Conservation (phyloP, 1,139 yeast genomes). For the Sugiyamaella neomexicana region DNA sequence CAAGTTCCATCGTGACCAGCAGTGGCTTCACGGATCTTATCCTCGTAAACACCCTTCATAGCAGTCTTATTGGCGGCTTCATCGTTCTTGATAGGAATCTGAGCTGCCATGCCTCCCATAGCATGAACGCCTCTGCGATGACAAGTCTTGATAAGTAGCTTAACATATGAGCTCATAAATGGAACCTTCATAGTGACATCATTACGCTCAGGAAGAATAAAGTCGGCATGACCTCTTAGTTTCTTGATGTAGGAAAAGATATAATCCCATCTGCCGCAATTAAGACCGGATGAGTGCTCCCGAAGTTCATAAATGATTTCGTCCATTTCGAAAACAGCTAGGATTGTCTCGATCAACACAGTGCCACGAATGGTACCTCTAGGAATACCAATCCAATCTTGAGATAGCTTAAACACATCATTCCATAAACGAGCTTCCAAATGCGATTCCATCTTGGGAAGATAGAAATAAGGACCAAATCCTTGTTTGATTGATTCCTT, state of each 20-base stretch:
- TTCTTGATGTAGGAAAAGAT: constrained; percentile 71
- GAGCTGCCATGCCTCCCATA: constrained; percentile 87
- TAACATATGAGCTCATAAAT: constrained; percentile 70
- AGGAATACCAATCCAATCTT: constrained; percentile 63
- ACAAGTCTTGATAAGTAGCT: constrained; percentile 65
- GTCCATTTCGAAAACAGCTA: constrained; percentile 80
- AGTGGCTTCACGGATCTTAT: constrained; percentile 69
- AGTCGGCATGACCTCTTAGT: constrained; percentile 62
- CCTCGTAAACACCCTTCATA: constrained; percentile 69
- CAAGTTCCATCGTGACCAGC: constrained; percentile 83
- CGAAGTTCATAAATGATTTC: constrained; percentile 75
- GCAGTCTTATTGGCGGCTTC: constrained; percentile 63
- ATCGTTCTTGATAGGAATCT: constrained; percentile 73
- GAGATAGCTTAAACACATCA: constrained; percentile 67
- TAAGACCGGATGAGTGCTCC: constrained; percentile 72
- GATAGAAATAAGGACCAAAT: constrained; percentile 73
- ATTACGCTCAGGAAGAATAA: constrained; percentile 67
- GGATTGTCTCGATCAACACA: constrained; percentile 73
- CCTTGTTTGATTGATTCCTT: constrained; percentile 59
- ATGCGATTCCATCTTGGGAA: constrained; percentile 81
- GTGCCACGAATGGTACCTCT: constrained; percentile 78
- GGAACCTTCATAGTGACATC: constrained; percentile 77
- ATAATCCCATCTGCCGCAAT: constrained; percentile 85
- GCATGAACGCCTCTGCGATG: constrained; percentile 78
- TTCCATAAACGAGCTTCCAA: constrained; percentile 80